These are phyloP conservation scores for Lipomyces sp. DNA, from an alignment of 805 yeast species.

Conservation along the genomic window DNA sequence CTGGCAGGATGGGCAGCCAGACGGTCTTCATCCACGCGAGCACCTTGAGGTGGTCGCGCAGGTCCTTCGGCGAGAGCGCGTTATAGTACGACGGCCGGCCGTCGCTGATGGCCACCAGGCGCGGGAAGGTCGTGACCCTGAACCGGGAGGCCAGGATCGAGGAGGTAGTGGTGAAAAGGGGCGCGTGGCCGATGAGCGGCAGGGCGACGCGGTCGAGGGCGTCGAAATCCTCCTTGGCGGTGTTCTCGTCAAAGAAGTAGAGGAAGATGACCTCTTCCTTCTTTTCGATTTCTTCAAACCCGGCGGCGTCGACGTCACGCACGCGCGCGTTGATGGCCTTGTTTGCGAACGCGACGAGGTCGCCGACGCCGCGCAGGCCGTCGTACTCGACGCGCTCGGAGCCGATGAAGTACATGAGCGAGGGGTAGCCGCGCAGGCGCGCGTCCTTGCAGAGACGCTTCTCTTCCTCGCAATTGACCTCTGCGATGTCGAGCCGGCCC, in stretches of 20 bases:
- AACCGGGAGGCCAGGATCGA: slow-evolving; percentile 33
- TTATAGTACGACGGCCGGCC: slow-evolving; percentile 33
- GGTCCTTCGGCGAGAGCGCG: slow-evolving; percentile 36
- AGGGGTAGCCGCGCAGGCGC: slow-evolving; percentile 35
- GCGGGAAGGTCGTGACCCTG: slow-evolving; percentile 35
- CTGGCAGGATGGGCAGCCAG: slow-evolving; percentile 40
- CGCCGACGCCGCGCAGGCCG: slow-evolving; percentile 38
- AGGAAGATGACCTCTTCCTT: slow-evolving; percentile 37
- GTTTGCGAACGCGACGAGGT: slow-evolving; percentile 38
- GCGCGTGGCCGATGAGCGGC: slow-evolving; percentile 37
- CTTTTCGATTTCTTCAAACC: slow-evolving; percentile 31
- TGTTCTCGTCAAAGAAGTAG: slow-evolving; percentile 41
- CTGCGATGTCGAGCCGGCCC: slow-evolving; percentile 41
- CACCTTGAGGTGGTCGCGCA: slow-evolving; percentile 35
- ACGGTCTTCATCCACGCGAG: slow-evolving; percentile 36
- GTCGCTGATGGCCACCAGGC: slow-evolving; percentile 35
- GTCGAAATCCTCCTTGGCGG: slow-evolving; percentile 41
- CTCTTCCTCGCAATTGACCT: slow-evolving; percentile 41
- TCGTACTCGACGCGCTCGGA: slow-evolving; percentile 33
- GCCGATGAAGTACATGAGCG: slow-evolving; percentile 33
- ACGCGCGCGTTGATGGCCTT: slow-evolving; percentile 34
- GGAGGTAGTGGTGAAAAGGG: slow-evolving; percentile 34
- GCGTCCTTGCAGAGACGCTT: slow-evolving; percentile 36
- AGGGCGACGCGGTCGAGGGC: slow-evolving; percentile 38
- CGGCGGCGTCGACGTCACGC: slow-evolving; percentile 32